Base-by-base conservation (phyloP, 208 protist genomes). In the Trypanosoma platydactyli region DNA sequence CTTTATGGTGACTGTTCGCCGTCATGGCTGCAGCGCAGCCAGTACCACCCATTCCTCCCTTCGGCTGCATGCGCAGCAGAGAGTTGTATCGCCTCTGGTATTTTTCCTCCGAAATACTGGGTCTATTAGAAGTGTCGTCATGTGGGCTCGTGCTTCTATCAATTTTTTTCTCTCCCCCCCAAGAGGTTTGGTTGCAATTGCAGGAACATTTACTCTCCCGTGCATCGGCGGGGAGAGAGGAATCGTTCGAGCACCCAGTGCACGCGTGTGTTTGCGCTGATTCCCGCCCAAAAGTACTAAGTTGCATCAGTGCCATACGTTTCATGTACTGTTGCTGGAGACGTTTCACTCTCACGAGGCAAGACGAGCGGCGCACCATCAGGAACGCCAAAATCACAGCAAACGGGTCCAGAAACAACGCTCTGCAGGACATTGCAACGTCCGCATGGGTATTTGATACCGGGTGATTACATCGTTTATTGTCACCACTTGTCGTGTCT, bases 321-420 rank as follows among this genome's bases (percentile, higher is more conserved):
- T 49, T 46, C 1, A 3, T 22, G 38, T 57, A 71, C 9, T 40
- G 40, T 27, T 50, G 25, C 41, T 64, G 41, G 12, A 64, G n/a
- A 1, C 18, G 30, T 18, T 22, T 25, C 38, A 57, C 40, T 20
- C 30, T 27, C 46, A 48, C 55, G 11, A 64, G 45, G 33, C n/a
- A 58, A 18, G 24, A 13, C 3, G 65, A 71, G 41, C 56, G 65
- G 55, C 13, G 44, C 1, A 55, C 65, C 20, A 55, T 9, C 38
- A 62, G 45, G 57, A 71, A 71, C 1, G 55, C 65, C 24, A 71
- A 41, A 12, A 71, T 24, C 24, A 71, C 24, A 16, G 48, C 55
- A 16, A 1, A 42, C 16, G 42, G 3, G 30, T 62, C 15, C 16
- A 3, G 15, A 45, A 24, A 15, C 27, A 3, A 16, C 12, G 11